Conservation (phyloP, 116 monocot species). For the Dioscorea cayenensis region DNA sequence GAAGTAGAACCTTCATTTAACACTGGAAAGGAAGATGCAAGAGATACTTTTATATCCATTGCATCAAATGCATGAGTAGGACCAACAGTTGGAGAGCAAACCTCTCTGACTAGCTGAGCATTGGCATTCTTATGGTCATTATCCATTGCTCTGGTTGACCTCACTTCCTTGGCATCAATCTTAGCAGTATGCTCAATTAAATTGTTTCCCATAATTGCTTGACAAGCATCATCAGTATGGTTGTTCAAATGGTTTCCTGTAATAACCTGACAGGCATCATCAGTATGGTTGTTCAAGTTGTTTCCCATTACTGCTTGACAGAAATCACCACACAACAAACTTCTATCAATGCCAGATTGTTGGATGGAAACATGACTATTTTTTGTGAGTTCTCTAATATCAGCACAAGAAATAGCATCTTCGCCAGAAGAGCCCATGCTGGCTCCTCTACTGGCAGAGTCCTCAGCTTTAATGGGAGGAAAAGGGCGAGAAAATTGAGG, state of each 20-base stretch:
- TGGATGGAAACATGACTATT: constrained; percentile 5
- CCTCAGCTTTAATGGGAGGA: constrained; percentile 17
- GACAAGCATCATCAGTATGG: constrained; percentile 3
- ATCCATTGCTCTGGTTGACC: background rate
- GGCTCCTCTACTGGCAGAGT: constrained; percentile 4
- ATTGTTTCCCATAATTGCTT: constrained; percentile 3
- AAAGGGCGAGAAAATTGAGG: constrained; percentile 57
- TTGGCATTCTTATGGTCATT: background rate
- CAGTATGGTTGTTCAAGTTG: background rate
- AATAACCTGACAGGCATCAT: constrained; percentile 4
- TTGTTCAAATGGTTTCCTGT: constrained; percentile 1
- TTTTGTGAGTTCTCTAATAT: constrained; percentile 5
- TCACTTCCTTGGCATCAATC: constrained; percentile 5
- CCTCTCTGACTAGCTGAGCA: background rate
- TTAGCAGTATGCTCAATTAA: background rate
- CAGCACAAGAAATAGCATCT: constrained; percentile 12
- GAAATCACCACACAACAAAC: constrained; percentile 2
- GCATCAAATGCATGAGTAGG: constrained; percentile 7
- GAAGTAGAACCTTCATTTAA: background rate
- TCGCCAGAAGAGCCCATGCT: constrained; percentile 10
- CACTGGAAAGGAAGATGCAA: constrained; percentile 11
- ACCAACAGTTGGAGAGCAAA: background rate
- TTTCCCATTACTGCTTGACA: constrained; percentile 4
- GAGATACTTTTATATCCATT: constrained; percentile 4
- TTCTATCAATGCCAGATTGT: constrained; percentile 1